Conservation (phyloP, 2,329 filamentous ascomycete species). For the Aquanectria penicillioides region DNA sequence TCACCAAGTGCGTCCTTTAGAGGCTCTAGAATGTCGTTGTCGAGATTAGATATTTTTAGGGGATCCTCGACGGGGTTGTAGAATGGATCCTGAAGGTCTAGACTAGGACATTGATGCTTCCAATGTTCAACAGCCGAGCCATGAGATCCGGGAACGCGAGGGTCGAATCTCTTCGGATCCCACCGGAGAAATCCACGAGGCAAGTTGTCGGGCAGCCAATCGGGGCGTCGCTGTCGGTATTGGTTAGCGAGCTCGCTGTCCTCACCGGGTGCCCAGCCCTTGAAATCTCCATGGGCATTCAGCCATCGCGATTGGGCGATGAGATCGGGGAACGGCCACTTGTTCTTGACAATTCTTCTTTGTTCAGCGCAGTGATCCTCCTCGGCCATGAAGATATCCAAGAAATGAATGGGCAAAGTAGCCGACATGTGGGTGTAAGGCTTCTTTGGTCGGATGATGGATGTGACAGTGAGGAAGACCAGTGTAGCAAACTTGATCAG, state of each 20-base stretch:
- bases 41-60: constrained; percentile 52
- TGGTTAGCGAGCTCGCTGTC: constrained; percentile 35
- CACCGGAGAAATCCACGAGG: constrained; percentile 45
- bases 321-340: constrained; percentile 45
- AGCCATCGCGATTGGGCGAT: constrained; percentile 40
- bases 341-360: constrained; percentile 33
- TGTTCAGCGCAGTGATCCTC: constrained; percentile 41
- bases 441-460: constrained; percentile 41
- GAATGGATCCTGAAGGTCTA: constrained; percentile 41
- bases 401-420: constrained; percentile 45
- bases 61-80: constrained; percentile 53
- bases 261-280: constrained; percentile 45
- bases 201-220: constrained; percentile 42
- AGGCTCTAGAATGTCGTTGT: constrained; percentile 44
- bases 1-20: constrained; percentile 41
- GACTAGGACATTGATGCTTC: constrained; percentile 30
- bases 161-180: constrained; percentile 39
- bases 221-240: constrained; percentile 39
- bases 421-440: constrained; percentile 46
- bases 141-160: constrained; percentile 30
- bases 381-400: constrained; percentile 41
- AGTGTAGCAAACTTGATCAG: constrained; percentile 29
- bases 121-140: constrained; percentile 12
- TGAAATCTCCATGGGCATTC: constrained; percentile 41
- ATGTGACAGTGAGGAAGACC: constrained; percentile 33